Conservation (phyloP, 1,139 yeast species). For the Blastobotrys proliferans region DNA sequence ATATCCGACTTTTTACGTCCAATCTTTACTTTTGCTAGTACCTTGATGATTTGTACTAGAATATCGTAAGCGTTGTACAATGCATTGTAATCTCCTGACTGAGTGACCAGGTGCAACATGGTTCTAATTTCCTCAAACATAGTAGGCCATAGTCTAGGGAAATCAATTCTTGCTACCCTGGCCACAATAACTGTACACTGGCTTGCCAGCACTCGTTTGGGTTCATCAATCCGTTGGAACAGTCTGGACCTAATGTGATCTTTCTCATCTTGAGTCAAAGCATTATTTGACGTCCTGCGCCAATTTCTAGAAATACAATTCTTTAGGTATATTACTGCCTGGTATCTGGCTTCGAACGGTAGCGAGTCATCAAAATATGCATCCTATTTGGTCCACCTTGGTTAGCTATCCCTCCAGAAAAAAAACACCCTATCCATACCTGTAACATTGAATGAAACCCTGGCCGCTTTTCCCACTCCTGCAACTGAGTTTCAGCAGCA, state of each 20-base stretch:
- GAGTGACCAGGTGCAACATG: slow-evolving; percentile 43
- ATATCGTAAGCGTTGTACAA: slow-evolving; percentile 62
- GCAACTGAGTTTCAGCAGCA: slow-evolving; percentile 5
- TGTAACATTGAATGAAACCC: slow-evolving; percentile 12
- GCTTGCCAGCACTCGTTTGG: slow-evolving; percentile 65
- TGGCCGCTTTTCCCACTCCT: slow-evolving; percentile 7
- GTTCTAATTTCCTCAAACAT: slow-evolving; percentile 61
- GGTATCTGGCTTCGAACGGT: slow-evolving; percentile 17
- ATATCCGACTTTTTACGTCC: slow-evolving; percentile 79
- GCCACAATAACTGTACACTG: slow-evolving; percentile 86
- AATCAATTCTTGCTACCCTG: slow-evolving; percentile 74
- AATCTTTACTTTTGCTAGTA: slow-evolving; percentile 67
- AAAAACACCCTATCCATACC: too few species aligned
- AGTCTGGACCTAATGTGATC: slow-evolving; percentile 53
- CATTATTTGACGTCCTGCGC: slow-evolving; percentile 20
- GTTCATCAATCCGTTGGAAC: slow-evolving; percentile 60
- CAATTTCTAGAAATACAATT: slow-evolving; percentile 49
- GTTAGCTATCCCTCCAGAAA: not conserved
- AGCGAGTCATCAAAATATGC: slow-evolving; percentile 7
- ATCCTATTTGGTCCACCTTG: not conserved
- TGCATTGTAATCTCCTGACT: slow-evolving; percentile 45
- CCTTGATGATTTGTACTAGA: slow-evolving; percentile 72
- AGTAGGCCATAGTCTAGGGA: slow-evolving; percentile 82
- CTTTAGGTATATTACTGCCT: slow-evolving; percentile 81
- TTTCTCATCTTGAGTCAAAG: slow-evolving; percentile 59